Conservation (phyloP, 331 rosid genomes). For the Stylosanthes scabra region DNA sequence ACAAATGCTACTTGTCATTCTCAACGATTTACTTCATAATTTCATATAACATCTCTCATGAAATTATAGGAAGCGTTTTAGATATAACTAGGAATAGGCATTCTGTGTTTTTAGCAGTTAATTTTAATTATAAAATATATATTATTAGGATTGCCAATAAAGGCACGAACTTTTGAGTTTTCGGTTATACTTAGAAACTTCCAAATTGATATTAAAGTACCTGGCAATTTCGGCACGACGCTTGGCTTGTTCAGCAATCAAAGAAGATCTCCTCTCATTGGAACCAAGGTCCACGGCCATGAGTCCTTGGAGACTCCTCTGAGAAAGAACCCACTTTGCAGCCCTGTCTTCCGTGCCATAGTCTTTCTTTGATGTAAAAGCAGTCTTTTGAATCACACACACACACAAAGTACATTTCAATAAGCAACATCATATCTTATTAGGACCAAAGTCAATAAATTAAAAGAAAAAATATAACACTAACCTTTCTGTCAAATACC, state of each 20-base stretch:
- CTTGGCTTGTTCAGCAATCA: conserved; percentile 80
- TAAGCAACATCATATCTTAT: neutral
- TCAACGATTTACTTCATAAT: no score
- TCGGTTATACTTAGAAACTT: no score
- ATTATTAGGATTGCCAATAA: no score
- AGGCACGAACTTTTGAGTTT: no score
- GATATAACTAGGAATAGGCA: no score
- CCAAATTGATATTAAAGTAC: no score
- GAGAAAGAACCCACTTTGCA: conserved; percentile 78
- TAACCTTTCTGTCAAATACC: conserved; percentile 77
- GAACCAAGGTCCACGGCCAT: conserved; percentile 40
- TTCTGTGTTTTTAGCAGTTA: no score
- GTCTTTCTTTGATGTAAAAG: conserved; percentile 77
- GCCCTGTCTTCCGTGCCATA: conserved; percentile 81
- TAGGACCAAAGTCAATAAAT: conserved; percentile 25
- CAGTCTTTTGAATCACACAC: conserved; percentile 70
- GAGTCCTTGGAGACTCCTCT: conserved; percentile 74
- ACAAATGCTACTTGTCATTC: neutral
- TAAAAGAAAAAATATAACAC: conserved; percentile 1
- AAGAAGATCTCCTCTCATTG: conserved; percentile 53
- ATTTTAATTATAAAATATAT: no score
- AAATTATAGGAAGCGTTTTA: no score
- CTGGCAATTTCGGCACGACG: conserved; percentile 89
- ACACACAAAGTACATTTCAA: no score
- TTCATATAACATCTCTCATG: no score